phyloP scores from a whole-genome alignment of 768 basidiomycete species.

The Cystobasidium onofrii region DNA sequence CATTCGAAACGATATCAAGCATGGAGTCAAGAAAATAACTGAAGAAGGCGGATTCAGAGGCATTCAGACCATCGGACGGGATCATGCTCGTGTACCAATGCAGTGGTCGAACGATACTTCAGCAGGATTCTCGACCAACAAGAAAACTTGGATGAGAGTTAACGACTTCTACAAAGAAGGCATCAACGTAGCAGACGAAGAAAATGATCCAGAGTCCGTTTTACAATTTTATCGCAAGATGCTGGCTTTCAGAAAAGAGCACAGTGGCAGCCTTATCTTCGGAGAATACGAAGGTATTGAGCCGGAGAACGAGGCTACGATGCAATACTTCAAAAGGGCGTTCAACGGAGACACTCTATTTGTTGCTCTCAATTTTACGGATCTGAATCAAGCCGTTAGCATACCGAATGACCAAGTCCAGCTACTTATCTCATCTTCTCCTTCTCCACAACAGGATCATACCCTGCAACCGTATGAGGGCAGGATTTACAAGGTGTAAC shows the following conservation, averaged over 20 bases:
- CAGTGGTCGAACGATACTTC: slow-evolving; percentile 46
- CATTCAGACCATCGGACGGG: slow-evolving; percentile 47
- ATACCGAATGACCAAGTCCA: neutral
- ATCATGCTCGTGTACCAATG: slow-evolving; percentile 63
- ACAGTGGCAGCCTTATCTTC: slow-evolving; percentile 57
- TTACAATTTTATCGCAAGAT: slow-evolving; percentile 58
- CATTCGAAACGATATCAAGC: neutral
- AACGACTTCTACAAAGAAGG: slow-evolving; percentile 34
- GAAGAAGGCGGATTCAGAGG: slow-evolving; percentile 28
- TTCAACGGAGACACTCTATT: neutral
- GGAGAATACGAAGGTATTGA: slow-evolving; percentile 57
- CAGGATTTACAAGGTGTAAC: slow-evolving; percentile 11
- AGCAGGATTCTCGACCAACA: slow-evolving; percentile 58
- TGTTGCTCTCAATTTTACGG: slow-evolving; percentile 23
- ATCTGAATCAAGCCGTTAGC: neutral
- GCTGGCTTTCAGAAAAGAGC: slow-evolving; percentile 52
- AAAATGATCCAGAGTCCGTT: slow-evolving; percentile 53
- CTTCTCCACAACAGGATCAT: neutral
- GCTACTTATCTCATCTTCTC: neutral
- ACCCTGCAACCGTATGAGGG: slow-evolving; percentile 16
- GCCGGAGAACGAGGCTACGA: slow-evolving; percentile 51
- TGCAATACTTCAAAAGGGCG: slow-evolving; percentile 52
- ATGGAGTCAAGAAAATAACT: neutral
- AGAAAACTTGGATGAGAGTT: slow-evolving; percentile 35
- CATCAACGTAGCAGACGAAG: slow-evolving; percentile 49